Percentiles rank a stretch among this genome's conserved stretches.
phyloP scores from a whole-genome alignment of 345 rosid genomes.

The Brassica incana region DNA sequence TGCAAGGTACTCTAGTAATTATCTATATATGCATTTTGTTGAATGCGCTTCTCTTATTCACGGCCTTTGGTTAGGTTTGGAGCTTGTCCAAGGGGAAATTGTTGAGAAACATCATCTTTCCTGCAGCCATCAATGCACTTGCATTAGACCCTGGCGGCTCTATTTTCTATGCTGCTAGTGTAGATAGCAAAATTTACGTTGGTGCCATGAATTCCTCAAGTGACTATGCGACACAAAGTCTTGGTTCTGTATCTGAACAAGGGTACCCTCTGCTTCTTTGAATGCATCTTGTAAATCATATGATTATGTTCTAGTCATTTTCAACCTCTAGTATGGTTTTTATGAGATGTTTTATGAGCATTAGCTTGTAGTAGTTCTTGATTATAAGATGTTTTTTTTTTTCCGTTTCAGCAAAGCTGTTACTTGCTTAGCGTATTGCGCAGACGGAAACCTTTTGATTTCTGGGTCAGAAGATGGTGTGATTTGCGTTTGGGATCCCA shows the following conservation, averaged over 20 bases:
- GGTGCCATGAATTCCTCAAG: constrained; percentile 65
- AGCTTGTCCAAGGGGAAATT: constrained; percentile 67
- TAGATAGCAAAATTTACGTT: constrained; percentile 74
- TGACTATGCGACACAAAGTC: constrained; percentile 57
- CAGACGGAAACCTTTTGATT: constrained; percentile 55
- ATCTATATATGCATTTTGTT: not conserved
- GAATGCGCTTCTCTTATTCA: not conserved
- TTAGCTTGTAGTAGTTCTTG: constrained; percentile 4
- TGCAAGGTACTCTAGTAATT: constrained; percentile 56
- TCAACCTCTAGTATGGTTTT: not conserved
- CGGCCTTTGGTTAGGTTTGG: constrained; percentile 57
- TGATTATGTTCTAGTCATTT: not conserved
- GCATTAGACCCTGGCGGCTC: constrained; percentile 79
- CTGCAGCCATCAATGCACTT: constrained; percentile 72
- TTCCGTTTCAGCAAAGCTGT: constrained; percentile 58
- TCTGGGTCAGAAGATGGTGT: constrained; percentile 85
- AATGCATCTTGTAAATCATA: not conserved
- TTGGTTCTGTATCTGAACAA: constrained; percentile 62
- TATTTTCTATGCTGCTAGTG: constrained; percentile 84
- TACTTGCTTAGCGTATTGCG: constrained; percentile 68
- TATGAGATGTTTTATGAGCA: not conserved
- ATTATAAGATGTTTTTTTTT: not conserved
- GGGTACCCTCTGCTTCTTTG: constrained; percentile 46
- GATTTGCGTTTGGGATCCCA: constrained; percentile 67
- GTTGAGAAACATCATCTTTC: constrained; percentile 65